Evolutionary conservation across 345 rosid species (phyloP), one percentile per base, ranked within the genome.

Genomic region (Citrus hindsii): DNA sequence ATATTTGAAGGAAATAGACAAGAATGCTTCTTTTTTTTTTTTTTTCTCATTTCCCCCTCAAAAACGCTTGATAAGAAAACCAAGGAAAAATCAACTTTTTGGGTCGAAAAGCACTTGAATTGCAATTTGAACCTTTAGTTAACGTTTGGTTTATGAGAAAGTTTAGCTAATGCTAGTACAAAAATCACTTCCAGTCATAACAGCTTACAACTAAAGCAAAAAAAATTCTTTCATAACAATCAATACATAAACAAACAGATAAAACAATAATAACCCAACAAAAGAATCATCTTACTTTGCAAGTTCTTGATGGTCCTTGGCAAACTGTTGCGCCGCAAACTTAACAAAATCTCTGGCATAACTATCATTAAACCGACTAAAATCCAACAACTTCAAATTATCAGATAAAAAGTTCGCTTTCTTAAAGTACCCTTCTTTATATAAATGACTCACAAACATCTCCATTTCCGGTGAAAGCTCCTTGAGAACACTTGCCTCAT

Each of bases 281-380:
- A 3, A 58, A 55, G 9, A 71, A 82, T 27, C 13, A 24, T 81
- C 92, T 85, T 71, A 92, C 98, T 89, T 93, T 18, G 97, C 94
- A 63, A 90, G 90, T 71, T 90, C 92, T 83, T 92, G 97, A 33
- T 89, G 89, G 77, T 93, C 94, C 40, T 82, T 78, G 59, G 91
- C 98, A 75, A 90, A 95, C 73, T 70, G 83, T 30, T 82, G 85
- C 0, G 90, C 89, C 0, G 94, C 93, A 79, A 67, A 86, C 85
- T 87, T 88, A 80, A 90, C 81, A 76, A 84, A 93, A n/a, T 77
- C 77, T 77, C 97, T 85, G 59, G 90, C 74, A 83, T 89, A 93
- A 62, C 83, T 82, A 69, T 88, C 84, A 76, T 87, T 81, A 74
- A 92, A 88, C 85, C 85, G 86, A 67, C 86, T 85, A 42, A 83